Base-by-base conservation (phyloP, 2,329 filamentous ascomycete species). In the Epichloe brachyelytri region DNA sequence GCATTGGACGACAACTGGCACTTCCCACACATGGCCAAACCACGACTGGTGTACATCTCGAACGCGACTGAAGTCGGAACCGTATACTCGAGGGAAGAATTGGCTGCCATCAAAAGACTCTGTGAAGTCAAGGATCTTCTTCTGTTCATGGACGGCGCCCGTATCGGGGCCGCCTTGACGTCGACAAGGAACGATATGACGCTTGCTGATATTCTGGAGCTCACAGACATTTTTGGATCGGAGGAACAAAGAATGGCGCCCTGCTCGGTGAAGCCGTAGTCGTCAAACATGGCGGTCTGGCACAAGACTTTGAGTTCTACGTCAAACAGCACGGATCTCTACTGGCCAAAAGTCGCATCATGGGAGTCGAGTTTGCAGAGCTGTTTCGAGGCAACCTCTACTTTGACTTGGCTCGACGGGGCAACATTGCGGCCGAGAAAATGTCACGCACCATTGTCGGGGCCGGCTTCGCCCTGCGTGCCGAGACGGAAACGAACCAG, bases 151-250 rank as follows among this genome's bases (percentile, higher is more conserved):
- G 74, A 77, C 38, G 74, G 74, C 0, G 74, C 74, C 0, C 68
- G 74, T 1, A 67, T 76, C 17, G 67, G 67, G 2, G 58, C 65
- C 1, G 74, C 73, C 0, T 57, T 77, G 11, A 65, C 68, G 2
- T 71, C 73, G 0, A 59, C 56, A 10, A 60, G 58, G 20, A 74
- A 71, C 39, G 70, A 75, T 51, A 58, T 76, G 60, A 68, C 65
- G 0, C 62, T 74, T 5, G 55, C 56, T 0, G 74, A 77, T 49
- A 60, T 77, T 5, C 58, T 74, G 2, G 68, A 73, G 4, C 56
- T 74, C 40, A 73, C 71, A 0, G 74, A 77, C 50, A 72, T 77
- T 19, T 77, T 61, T 77, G 74, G 74, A 75, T 77, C 38, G 74
- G 74, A 3, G 74, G 74, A 0, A 77, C 74, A 4, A 77, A 77